Percentiles rank a stretch among this genome's conserved stretches.
These are phyloP conservation scores for Alternaria atra DNA, from an alignment of 2,329 filamentous ascomycete species.

Conservation along the genomic window DNA sequence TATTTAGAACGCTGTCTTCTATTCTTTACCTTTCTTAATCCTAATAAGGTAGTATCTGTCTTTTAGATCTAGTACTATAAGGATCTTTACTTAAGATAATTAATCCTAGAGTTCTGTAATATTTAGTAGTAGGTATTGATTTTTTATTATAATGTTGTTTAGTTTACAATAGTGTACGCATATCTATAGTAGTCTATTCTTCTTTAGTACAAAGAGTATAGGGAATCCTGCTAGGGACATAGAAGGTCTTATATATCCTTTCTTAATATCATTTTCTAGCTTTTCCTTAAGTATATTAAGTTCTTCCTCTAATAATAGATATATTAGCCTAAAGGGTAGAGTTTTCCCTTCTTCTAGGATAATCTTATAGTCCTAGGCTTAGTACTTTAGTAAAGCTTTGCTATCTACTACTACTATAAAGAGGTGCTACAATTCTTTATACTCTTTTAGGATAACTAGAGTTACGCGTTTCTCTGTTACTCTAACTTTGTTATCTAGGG, in stretches of 20 bases:
- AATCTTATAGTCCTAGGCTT: constrained; percentile 5
- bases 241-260: not conserved
- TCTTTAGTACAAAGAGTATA: constrained; percentile 10
- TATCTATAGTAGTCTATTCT: constrained; percentile 3
- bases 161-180: constrained; percentile 8
- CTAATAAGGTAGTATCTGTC: constrained; percentile 14
- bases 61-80: constrained; percentile 18
- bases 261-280: not conserved
- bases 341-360: constrained; percentile 1
- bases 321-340: not conserved
- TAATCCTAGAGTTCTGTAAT: constrained; percentile 14
- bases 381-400: constrained; percentile 1
- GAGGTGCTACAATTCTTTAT: constrained; percentile 1
- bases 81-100: constrained; percentile 14
- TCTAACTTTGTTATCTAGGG: not conserved
- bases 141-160: constrained; percentile 15
- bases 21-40: constrained; percentile 16
- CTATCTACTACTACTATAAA: constrained; percentile 1
- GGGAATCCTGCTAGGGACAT: constrained; percentile 1
- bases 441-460: not conserved
- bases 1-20: constrained; percentile 17
- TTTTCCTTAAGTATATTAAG: not conserved
- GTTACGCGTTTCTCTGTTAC: not conserved
- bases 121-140: constrained; percentile 18
- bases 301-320: not conserved